Evolutionary conservation across 1,284 basidiomycete genomes (phyloP).

Genomic region (Irpex rosettiformis): DNA sequence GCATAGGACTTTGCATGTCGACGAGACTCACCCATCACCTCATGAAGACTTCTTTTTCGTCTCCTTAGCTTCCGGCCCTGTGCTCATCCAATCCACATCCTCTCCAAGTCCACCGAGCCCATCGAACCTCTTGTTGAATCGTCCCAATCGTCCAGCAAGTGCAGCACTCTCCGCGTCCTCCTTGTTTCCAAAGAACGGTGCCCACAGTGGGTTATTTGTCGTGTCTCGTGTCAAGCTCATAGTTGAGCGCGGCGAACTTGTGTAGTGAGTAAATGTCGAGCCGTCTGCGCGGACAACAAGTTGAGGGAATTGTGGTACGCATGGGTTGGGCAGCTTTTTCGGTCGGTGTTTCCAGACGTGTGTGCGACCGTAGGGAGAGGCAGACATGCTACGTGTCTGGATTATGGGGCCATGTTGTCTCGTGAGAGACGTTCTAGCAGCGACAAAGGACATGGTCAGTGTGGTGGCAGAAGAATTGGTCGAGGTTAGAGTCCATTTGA

Average conservation of each 20-base stretch:
- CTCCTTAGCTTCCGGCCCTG: neutral
- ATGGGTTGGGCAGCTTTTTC: constrained; percentile 69
- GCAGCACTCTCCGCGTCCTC: constrained; percentile 60
- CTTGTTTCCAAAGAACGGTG: constrained; percentile 38
- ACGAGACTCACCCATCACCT: neutral
- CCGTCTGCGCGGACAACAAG: constrained; percentile 81
- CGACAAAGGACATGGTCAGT: neutral
- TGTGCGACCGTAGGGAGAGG: constrained; percentile 70
- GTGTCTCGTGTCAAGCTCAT: constrained; percentile 79
- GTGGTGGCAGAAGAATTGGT: neutral
- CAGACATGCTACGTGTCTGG: constrained; percentile 44
- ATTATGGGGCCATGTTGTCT: neutral
- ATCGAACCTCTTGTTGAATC: constrained; percentile 77
- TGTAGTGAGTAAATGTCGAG: constrained; percentile 82
- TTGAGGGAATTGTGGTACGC: constrained; percentile 83
- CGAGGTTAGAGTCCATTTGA: too few species aligned
- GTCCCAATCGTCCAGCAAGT: constrained; percentile 71
- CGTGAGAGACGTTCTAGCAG: neutral
- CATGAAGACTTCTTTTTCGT: neutral
- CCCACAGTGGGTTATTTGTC: constrained; percentile 82
- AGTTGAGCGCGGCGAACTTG: constrained; percentile 76
- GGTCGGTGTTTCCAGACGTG: constrained; percentile 71
- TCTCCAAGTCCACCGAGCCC: constrained; percentile 23
- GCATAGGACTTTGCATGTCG: neutral
- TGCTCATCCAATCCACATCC: neutral